These are phyloP conservation scores for Ogataea wickerhamii DNA, from an alignment of 805 yeast species.

Conservation along the genomic window DNA sequence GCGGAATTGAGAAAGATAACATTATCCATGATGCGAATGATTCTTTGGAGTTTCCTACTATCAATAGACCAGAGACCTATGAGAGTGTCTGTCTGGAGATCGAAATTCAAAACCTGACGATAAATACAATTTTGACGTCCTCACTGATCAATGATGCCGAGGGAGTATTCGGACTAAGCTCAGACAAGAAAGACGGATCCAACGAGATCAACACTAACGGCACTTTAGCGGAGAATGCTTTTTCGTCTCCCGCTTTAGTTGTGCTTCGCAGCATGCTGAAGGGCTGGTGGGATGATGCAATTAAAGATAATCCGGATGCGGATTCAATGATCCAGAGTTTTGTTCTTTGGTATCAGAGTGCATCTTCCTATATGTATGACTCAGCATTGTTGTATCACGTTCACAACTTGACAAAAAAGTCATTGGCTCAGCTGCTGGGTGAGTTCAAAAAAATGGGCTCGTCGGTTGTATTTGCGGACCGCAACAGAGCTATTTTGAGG, in stretches of 20 bases:
- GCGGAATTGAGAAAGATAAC: slow-evolving; percentile 70
- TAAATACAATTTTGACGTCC: slow-evolving; percentile 84
- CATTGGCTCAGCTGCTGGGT: slow-evolving; percentile 72
- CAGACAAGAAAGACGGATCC: slow-evolving; percentile 15
- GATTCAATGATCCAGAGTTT: slow-evolving; percentile 80
- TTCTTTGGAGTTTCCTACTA: slow-evolving; percentile 59
- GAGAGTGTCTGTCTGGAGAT: slow-evolving; percentile 76
- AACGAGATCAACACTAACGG: slow-evolving; percentile 19
- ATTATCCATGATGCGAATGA: slow-evolving; percentile 45
- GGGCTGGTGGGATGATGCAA: slow-evolving; percentile 92
- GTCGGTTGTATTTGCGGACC: slow-evolving; percentile 70
- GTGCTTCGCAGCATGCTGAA: slow-evolving; percentile 73
- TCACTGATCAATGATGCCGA: slow-evolving; percentile 83
- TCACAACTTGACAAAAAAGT: slow-evolving; percentile 79
- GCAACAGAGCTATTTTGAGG: slow-evolving; percentile 66
- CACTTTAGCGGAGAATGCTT: slow-evolving; percentile 76
- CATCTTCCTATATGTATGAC: slow-evolving; percentile 71
- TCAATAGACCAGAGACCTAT: slow-evolving; percentile 77
- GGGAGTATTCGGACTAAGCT: slow-evolving; percentile 71
- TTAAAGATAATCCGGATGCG: slow-evolving; percentile 62
- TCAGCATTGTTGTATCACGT: slow-evolving; percentile 80
- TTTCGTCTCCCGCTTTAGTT: slow-evolving; percentile 68
- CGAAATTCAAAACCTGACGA: slow-evolving; percentile 70
- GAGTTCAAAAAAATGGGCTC: slow-evolving; percentile 83
- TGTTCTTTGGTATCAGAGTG: slow-evolving; percentile 81